Evolutionary conservation across 2,329 filamentous ascomycete genomes (phyloP).

Genomic region (Colletotrichum limetticola): DNA sequence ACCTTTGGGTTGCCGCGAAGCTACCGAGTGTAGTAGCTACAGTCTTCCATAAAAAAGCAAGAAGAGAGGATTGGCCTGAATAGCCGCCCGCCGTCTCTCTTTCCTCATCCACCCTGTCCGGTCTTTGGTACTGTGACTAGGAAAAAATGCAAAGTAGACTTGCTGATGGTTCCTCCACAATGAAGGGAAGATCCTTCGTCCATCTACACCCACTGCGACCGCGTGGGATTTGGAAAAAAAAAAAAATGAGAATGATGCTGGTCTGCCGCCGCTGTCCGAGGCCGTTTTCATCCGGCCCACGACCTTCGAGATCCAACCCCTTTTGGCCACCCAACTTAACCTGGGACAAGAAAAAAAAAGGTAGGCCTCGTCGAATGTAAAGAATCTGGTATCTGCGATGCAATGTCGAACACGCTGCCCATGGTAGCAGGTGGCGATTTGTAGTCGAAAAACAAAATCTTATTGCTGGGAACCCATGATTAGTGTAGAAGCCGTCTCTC

Average conservation of each 20-base stretch:
- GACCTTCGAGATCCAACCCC: conserved; percentile 7
- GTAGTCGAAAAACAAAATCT: conserved; percentile 20
- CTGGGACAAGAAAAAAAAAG: conserved; percentile 1
- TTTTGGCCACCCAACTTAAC: neutral
- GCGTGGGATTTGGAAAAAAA: neutral
- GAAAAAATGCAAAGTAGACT: conserved; percentile 15
- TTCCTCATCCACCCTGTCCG: neutral
- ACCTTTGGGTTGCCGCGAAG: neutral
- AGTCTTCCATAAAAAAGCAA: neutral
- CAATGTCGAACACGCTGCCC: conserved; percentile 28
- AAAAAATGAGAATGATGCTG: conserved; percentile 6
- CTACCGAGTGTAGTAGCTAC: neutral
- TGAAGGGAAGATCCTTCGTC: neutral
- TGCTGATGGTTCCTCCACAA: neutral
- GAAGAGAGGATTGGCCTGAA: neutral
- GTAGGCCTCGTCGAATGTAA: conserved; percentile 3
- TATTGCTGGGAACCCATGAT: conserved; percentile 25
- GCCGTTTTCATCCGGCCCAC: neutral
- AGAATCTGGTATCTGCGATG: conserved; percentile 25
- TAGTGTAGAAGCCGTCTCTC: conserved; percentile 12
- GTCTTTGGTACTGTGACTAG: neutral
- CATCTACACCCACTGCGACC: conserved; percentile 9
- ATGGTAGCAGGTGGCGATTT: conserved; percentile 32
- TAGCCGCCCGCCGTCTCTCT: neutral
- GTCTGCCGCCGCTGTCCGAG: neutral